Percentiles rank a stretch among this genome's conserved stretches.
These are phyloP conservation scores for Nectriaceae sp. DNA, from an alignment of 2,329 filamentous ascomycete genomes.

Conservation along the genomic window DNA sequence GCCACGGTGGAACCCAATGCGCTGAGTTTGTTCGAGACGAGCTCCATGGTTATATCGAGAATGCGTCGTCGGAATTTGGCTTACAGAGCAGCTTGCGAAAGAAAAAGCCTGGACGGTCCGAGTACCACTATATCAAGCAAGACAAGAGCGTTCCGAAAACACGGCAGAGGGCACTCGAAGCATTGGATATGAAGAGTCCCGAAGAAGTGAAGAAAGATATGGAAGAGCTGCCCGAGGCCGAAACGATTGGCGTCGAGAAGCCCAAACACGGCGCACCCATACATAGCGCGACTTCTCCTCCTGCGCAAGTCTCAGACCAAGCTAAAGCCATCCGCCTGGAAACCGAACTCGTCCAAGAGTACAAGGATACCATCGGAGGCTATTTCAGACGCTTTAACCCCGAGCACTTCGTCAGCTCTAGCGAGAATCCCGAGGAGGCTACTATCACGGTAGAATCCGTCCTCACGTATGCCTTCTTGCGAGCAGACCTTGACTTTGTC, in stretches of 20 bases:
- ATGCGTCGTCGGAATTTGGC: constrained; percentile 74
- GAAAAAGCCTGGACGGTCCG: constrained; percentile 34
- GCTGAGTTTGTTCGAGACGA: constrained; percentile 82
- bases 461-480: constrained; percentile 88
- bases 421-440: constrained; percentile 30
- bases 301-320: constrained; percentile 55
- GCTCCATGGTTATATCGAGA: constrained; percentile 86
- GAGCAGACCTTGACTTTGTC: constrained; percentile 93
- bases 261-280: constrained; percentile 40
- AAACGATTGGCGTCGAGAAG: constrained; percentile 35
- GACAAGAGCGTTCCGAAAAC: constrained; percentile 18
- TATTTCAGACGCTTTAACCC: constrained; percentile 93
- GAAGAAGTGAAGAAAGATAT: constrained; percentile 46
- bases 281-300: constrained; percentile 44
- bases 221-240: constrained; percentile 35
- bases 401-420: constrained; percentile 63
- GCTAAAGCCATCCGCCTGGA: constrained; percentile 69
- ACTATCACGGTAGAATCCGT: constrained; percentile 72
- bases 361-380: constrained; percentile 84
- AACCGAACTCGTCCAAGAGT: constrained; percentile 70
- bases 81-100: constrained; percentile 72
- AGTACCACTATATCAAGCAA: background rate
- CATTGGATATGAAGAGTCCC: constrained; percentile 52
- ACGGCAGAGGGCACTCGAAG: constrained; percentile 29
- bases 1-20: constrained; percentile 88